Evolutionary conservation across 106 monocot species (phyloP).

Genomic region (Acanthochlamys bracteata): DNA sequence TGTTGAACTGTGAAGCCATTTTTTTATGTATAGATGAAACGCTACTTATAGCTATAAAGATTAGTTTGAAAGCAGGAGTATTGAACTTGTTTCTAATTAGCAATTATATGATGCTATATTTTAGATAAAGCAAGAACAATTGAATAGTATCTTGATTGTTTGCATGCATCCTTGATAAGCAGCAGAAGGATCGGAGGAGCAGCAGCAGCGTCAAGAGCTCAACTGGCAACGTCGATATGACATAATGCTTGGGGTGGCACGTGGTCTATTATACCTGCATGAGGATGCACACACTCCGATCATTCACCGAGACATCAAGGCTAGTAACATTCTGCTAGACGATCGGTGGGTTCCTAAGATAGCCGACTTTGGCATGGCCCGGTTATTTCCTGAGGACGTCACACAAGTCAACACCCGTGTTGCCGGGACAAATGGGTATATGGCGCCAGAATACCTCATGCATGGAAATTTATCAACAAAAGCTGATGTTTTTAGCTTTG

Average conservation of each 20-base stretch:
- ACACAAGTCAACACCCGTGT: slow-evolving; percentile 60
- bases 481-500: slow-evolving; percentile 78
- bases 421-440: slow-evolving; percentile 75
- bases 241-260: slow-evolving; percentile 54
- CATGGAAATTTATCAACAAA: slow-evolving; percentile 56
- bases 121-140: too few relatives aligned
- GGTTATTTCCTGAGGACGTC: slow-evolving; percentile 52
- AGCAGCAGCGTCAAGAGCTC: background rate
- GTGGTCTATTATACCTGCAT: slow-evolving; percentile 68
- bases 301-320: slow-evolving; percentile 81
- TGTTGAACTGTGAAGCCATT: too few relatives aligned
- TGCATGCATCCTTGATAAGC: too few relatives aligned
- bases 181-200: too few relatives aligned
- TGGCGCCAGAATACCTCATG: slow-evolving; percentile 85
- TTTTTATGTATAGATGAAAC: too few relatives aligned
- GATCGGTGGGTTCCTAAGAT: slow-evolving; percentile 60
- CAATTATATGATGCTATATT: too few relatives aligned
- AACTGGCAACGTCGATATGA: slow-evolving; percentile 41
- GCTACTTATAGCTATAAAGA: too few relatives aligned
- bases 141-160: too few relatives aligned
- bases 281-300: slow-evolving; percentile 71
- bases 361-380: slow-evolving; percentile 78
- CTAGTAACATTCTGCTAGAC: slow-evolving; percentile 73
- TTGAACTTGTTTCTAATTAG: too few relatives aligned
- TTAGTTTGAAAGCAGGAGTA: too few relatives aligned